phyloP scores from a whole-genome alignment of 441 rosid genomes.

The Viola pubescens region DNA sequence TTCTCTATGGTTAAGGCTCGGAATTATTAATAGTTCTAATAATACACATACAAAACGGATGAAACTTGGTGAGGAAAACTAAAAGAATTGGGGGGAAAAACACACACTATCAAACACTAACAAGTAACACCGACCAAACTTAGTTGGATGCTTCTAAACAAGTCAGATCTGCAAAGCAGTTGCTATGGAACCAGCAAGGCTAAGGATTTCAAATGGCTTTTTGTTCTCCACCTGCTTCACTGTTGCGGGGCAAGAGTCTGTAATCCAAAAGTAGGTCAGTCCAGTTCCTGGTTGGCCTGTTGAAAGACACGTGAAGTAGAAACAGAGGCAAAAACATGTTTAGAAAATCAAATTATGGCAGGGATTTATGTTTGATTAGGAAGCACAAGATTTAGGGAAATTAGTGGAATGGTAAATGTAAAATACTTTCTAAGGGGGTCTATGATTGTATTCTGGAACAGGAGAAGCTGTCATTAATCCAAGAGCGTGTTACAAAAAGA shows the following conservation, averaged over 20 bases:
- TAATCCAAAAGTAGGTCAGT: conserved; percentile 84
- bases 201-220: conserved; percentile 79
- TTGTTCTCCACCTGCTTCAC: conserved; percentile 62
- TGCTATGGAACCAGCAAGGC: conserved; percentile 85
- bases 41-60: not conserved
- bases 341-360: not conserved
- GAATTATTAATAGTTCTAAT: not conserved
- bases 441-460: too few species aligned
- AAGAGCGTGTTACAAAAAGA: too few species aligned
- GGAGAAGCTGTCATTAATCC: too few species aligned
- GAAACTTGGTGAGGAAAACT: not conserved
- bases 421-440: too few species aligned
- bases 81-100: not conserved
- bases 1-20: not conserved
- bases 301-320: not conserved
- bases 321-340: not conserved
- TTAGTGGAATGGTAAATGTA: too few species aligned
- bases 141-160: not conserved
- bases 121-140: not conserved
- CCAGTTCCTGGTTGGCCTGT: conserved; percentile 67
- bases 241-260: conserved; percentile 80
- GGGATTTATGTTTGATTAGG: not conserved
- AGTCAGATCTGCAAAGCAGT: conserved; percentile 69
- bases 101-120: not conserved
- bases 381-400: not conserved